Evolutionary conservation across 306 rosid genomes (phyloP), one percentile per base, ranked within the genome.

Genomic region (Sphenostylis stenocarpa): DNA sequence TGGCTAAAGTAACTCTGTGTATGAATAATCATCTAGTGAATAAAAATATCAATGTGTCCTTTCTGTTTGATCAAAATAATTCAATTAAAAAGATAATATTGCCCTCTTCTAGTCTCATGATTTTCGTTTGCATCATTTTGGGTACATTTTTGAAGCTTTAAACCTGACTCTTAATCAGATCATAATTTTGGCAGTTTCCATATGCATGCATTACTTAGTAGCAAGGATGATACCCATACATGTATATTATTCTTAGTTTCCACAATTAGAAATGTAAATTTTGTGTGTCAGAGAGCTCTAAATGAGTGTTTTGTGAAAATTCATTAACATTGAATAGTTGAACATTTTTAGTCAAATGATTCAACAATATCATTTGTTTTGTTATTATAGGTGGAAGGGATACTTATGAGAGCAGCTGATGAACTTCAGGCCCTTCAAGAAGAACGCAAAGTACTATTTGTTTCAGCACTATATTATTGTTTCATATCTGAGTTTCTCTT

Each of bases 391-490:
- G 92, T 95, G 67, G 98, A 95, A 83, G 98, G 98, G 84, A 88
- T 92, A 83, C 86, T 95, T 62, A 70, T 84, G 67, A 89, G 97
- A 77, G 97, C 98, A 16, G 87, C 84, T 6, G 89, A 89, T 85
- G 97, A 84, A 84, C 81, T 95, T 76, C 90, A 86, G 77, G 91
- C 92, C 52, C 96, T 92, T 48, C 97, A 92, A 80, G 97, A 86
- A 47, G 97, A 95, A 72, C 98, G 98, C 88, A 90, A 71, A 84
- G 98, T 95, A 77, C 65, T 55, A 66, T 20, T 68, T 31, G 13
- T 48, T 66, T 67, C 74, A 74, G n/a, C 26, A 5, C 15, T 73
- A 33, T 38, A 29, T 47, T 56, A 17, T 65, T 76, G 7, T 65
- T 45, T 67, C 44, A 34, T 65, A 5, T 48, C 19, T 44, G 6